phyloP scores from a whole-genome alignment of 169 alveolate species.

The Eimeria maxima region DNA sequence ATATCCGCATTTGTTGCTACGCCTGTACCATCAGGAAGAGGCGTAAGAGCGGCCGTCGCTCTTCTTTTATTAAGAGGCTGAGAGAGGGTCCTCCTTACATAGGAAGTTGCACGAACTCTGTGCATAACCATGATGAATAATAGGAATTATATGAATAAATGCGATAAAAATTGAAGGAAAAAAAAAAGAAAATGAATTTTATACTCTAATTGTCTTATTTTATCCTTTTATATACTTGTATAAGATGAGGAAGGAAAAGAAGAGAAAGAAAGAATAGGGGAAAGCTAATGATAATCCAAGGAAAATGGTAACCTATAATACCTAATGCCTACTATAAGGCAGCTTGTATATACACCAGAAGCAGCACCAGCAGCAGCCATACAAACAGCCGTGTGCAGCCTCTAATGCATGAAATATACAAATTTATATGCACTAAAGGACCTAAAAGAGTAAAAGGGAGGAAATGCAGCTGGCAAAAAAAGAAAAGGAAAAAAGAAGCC shows the following conservation, averaged over 20 bases:
- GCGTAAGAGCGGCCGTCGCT: conserved; percentile 47
- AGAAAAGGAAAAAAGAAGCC: not conserved
- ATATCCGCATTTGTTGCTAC: not conserved
- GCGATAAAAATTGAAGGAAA: too few relatives aligned
- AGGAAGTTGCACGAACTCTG: conserved; percentile 79
- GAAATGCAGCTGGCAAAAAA: not conserved
- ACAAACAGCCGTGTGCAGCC: not conserved
- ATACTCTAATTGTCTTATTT: too few relatives aligned
- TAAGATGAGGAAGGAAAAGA: too few relatives aligned
- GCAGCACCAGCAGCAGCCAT: not conserved
- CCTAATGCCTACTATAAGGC: too few relatives aligned
- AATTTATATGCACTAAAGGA: not conserved
- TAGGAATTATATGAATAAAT: not conserved
- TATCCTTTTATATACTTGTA: too few relatives aligned
- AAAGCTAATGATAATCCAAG: too few relatives aligned
- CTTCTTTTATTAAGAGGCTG: conserved; percentile 68
- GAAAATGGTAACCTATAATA: too few relatives aligned
- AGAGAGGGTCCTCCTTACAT: conserved; percentile 76
- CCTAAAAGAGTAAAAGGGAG: not conserved
- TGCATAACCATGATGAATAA: conserved; percentile 73
- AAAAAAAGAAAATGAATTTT: too few relatives aligned
- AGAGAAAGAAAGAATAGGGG: too few relatives aligned
- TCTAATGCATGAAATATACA: not conserved
- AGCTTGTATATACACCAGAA: too few relatives aligned
- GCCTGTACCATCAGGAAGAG: not conserved